Evolutionary conservation across 768 basidiomycete species (phyloP).

Genomic region (Lentinula raphanica): DNA sequence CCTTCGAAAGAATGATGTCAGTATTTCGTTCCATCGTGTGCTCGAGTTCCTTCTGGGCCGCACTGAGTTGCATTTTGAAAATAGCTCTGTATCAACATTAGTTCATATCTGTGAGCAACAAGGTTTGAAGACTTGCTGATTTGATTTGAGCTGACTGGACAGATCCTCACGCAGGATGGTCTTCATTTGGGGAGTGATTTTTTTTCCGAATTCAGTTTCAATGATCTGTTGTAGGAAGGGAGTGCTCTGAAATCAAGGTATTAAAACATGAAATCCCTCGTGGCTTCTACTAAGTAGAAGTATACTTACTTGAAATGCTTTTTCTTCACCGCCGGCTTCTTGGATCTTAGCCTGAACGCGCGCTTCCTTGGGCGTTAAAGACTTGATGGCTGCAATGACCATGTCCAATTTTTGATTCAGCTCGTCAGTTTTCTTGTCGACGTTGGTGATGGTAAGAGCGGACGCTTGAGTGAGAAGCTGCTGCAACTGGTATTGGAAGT

Average conservation of each 20-base stretch:
- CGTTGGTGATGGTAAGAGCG: constrained; percentile 3
- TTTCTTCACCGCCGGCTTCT: constrained; percentile 7
- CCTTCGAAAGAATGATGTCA: constrained; percentile 12
- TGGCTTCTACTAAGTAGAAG: not conserved
- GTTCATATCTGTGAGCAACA: not conserved
- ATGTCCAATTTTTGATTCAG: not conserved
- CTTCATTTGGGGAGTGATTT: constrained; percentile 6
- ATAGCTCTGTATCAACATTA: constrained; percentile 3
- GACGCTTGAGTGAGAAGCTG: constrained; percentile 7
- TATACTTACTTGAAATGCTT: constrained; percentile 3
- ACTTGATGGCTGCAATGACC: not conserved
- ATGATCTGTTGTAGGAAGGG: constrained; percentile 5
- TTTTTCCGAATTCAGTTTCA: constrained; percentile 3
- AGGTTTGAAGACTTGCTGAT: constrained; percentile 4
- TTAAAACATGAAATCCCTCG: not conserved
- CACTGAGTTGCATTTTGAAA: constrained; percentile 15
- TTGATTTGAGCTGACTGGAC: constrained; percentile 3
- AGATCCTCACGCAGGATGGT: constrained; percentile 8
- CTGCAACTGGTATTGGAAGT: constrained; percentile 6
- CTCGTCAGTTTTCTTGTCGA: constrained; percentile 2
- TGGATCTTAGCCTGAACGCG: constrained; percentile 1
- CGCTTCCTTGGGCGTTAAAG: not conserved
- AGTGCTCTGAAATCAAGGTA: not conserved
- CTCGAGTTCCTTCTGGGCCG: constrained; percentile 11
- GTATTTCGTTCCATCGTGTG: constrained; percentile 14